Conservation (phyloP, 164 flowering plant genomes). For the Umbellularia californica region DNA sequence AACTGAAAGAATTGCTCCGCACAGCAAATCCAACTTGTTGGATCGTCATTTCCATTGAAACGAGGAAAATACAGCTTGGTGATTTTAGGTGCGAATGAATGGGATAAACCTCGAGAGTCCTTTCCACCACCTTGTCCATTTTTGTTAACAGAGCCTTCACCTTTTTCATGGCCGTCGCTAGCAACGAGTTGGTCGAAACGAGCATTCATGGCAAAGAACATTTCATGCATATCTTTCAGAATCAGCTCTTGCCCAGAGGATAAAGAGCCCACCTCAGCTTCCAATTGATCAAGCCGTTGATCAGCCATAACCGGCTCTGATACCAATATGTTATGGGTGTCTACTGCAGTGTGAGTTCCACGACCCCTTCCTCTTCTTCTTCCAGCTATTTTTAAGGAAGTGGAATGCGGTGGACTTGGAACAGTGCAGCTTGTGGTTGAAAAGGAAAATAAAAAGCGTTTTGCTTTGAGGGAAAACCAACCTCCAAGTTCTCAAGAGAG, state of each 20-base stretch:
- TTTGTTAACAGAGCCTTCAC: no score
- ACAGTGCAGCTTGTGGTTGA: no score
- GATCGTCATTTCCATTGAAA: neutral
- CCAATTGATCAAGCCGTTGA: neutral
- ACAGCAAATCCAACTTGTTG: constrained; percentile 1
- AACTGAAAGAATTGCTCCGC: constrained; percentile 4
- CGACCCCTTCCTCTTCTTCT: no score
- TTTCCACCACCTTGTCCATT: no score
- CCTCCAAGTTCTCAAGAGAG: no score
- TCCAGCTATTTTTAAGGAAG: no score
- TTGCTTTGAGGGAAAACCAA: no score
- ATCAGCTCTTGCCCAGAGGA: neutral
- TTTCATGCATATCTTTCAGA: neutral
- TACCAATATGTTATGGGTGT: neutral
- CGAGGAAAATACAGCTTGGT: neutral
- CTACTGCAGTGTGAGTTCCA: no score
- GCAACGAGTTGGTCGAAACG: neutral
- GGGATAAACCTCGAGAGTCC: neutral
- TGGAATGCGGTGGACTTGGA: no score
- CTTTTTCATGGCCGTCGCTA: no score
- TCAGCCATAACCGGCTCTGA: constrained; percentile 2
- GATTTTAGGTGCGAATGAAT: neutral
- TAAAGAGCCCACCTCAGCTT: neutral
- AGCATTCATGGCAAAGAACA: neutral
- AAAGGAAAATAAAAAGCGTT: no score